Evolutionary conservation across 2,329 filamentous ascomycete genomes (phyloP).

Genomic region (Madurella mycetomatis): DNA sequence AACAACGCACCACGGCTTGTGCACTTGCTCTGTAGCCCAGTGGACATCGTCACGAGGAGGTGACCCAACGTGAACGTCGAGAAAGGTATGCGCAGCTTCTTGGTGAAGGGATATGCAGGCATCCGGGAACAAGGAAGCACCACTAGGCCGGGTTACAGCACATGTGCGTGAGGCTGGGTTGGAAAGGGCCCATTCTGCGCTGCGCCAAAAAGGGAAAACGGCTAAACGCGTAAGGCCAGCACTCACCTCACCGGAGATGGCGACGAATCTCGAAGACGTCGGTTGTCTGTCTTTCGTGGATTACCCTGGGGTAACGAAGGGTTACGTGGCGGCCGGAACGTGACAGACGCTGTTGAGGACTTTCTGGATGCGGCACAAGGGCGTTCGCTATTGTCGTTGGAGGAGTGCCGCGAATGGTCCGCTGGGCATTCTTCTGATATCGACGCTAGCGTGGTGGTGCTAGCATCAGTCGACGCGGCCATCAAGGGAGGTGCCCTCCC

Average conservation of each 20-base stretch:
- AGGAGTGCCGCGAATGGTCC: constrained; percentile 21
- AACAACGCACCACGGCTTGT: not conserved
- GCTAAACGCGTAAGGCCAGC: not conserved
- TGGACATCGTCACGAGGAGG: not conserved
- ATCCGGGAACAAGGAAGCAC: constrained; percentile 15
- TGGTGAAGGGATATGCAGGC: constrained; percentile 3
- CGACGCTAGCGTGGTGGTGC: constrained; percentile 26
- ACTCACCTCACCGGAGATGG: constrained; percentile 48
- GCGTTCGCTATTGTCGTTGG: constrained; percentile 34
- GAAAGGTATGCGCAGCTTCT: constrained; percentile 1
- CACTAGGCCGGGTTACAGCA: constrained; percentile 15
- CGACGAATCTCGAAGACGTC: constrained; percentile 42
- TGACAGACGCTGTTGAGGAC: constrained; percentile 45
- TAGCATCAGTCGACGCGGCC: constrained; percentile 19
- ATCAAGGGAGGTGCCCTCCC: constrained; percentile 8
- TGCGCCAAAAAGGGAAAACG: not conserved
- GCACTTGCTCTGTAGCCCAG: not conserved
- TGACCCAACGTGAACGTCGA: not conserved
- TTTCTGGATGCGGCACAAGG: constrained; percentile 38
- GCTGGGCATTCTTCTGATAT: constrained; percentile 15
- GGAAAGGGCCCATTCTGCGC: constrained; percentile 1
- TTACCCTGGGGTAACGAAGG: constrained; percentile 45
- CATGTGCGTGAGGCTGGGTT: not conserved
- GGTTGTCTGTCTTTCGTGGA: constrained; percentile 42
- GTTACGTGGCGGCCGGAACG: constrained; percentile 42